Evolutionary conservation across 495 filamentous ascomycete species (phyloP).

Genomic region (Daldinia grandis): DNA sequence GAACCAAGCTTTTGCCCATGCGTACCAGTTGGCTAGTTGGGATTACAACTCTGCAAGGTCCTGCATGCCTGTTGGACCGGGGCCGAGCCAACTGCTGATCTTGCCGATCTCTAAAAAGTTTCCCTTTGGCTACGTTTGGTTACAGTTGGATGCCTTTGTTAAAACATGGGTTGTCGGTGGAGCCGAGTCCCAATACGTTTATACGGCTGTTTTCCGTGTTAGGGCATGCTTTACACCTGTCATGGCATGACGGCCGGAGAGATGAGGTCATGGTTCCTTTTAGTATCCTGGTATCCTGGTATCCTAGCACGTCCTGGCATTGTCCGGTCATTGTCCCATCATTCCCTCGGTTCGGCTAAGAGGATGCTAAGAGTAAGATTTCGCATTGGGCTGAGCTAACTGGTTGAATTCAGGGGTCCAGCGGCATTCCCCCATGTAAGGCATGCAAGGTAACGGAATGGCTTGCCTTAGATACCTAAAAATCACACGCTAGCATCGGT

Average conservation of each 20-base stretch:
- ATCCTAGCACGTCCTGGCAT: neutral
- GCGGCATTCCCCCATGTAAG: conserved; percentile 18
- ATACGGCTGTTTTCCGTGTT: conserved; percentile 3
- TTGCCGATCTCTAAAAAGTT: conserved; percentile 30
- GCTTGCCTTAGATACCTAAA: conserved; percentile 19
- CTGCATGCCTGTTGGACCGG: conserved; percentile 25
- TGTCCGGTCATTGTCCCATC: neutral
- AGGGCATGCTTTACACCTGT: conserved; percentile 32
- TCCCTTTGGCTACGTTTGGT: neutral
- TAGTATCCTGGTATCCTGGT: no score
- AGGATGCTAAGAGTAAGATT: conserved; percentile 19
- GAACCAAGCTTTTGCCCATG: conserved; percentile 6
- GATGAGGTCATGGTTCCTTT: conserved; percentile 43
- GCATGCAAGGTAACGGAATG: conserved; percentile 27
- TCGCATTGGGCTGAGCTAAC: conserved; percentile 26
- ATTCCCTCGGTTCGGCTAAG: conserved; percentile 36
- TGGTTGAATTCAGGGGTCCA: conserved; percentile 30
- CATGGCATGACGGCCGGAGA: conserved; percentile 24
- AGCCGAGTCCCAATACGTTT: conserved; percentile 6
- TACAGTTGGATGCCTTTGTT: neutral
- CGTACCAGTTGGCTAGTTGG: conserved; percentile 31
- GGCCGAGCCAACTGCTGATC: conserved; percentile 33
- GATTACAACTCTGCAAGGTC: conserved; percentile 30
- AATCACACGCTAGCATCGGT: conserved; percentile 6
- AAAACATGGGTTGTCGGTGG: conserved; percentile 21